phyloP scores from a whole-genome alignment of 2,329 filamentous ascomycete genomes.

The Chalaropsis ovoidea region DNA sequence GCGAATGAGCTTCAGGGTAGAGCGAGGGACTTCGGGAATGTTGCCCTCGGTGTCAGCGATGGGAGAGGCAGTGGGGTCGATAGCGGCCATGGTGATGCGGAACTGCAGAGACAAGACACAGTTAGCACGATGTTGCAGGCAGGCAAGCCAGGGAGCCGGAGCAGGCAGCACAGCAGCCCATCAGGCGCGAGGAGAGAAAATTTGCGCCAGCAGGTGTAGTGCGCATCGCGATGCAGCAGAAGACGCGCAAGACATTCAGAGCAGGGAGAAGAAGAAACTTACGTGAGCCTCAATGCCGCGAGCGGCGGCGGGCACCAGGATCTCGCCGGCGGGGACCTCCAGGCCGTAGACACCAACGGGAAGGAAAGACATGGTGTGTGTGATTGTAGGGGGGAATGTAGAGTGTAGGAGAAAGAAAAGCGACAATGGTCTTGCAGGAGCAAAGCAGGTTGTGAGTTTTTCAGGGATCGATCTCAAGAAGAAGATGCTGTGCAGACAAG shows the following conservation, averaged over 20 bases:
- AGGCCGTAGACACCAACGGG: conserved; percentile 83
- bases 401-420: conserved; percentile 19
- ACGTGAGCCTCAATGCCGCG: conserved; percentile 76
- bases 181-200: conserved; percentile 2
- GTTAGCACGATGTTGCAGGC: conserved; percentile 29
- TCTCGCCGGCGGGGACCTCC: conserved; percentile 74
- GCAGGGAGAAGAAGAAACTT: conserved; percentile 36
- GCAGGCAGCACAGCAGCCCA: neutral
- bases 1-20: conserved; percentile 86
- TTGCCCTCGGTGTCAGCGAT: conserved; percentile 55
- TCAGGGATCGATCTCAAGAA: neutral
- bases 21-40: conserved; percentile 54
- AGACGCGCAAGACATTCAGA: neutral
- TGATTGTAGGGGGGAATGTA: conserved; percentile 21
- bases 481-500: neutral
- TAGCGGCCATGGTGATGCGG: conserved; percentile 95
- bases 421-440: neutral
- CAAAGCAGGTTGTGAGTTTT: conserved; percentile 1
- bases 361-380: conserved; percentile 42
- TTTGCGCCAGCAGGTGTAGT: conserved; percentile 23
- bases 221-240: neutral
- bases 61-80: conserved; percentile 74
- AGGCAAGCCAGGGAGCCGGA: neutral
- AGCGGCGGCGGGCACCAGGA: conserved; percentile 63
- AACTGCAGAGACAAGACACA: conserved; percentile 47